A percentile compares a stretch with the other conserved stretches of the same genome.
Evolutionary conservation across 441 rosid genomes (phyloP).

Genomic region (Populus hybrid): DNA sequence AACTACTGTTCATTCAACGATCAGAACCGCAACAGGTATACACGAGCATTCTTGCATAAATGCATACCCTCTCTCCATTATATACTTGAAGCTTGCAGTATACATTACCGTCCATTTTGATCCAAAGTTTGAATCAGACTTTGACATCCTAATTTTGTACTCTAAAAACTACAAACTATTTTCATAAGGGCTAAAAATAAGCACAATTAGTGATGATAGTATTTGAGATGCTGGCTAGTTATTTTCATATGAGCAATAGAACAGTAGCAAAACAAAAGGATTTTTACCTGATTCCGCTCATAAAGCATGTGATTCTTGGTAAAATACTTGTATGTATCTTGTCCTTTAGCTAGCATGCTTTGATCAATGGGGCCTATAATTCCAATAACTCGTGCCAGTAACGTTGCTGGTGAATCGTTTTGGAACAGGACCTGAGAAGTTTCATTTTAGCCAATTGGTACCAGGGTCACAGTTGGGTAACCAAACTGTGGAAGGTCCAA

Average conservation of each 20-base stretch:
- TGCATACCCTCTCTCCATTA: background rate
- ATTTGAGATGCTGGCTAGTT: background rate
- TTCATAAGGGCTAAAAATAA: background rate
- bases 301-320: conserved; percentile 88
- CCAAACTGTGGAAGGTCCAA: background rate
- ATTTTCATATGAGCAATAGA: background rate
- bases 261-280: background rate
- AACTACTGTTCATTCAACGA: background rate
- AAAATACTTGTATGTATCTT: conserved; percentile 89
- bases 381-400: conserved; percentile 88
- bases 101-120: background rate
- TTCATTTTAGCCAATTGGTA: conserved; percentile 19
- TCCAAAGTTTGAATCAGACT: background rate
- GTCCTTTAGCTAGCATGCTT: conserved; percentile 82
- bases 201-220: background rate
- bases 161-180: background rate
- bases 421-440: conserved; percentile 80
- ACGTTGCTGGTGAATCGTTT: conserved; percentile 96
- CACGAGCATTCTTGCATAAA: background rate
- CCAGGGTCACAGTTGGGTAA: background rate
- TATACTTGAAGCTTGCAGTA: background rate
- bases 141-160: background rate
- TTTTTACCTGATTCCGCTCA: conserved; percentile 85
- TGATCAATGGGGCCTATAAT: conserved; percentile 74
- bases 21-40: background rate